Evolutionary conservation across 2,329 filamentous ascomycete genomes (phyloP), one percentile per base, ranked within the genome.

Genomic region (Beauveria rudraprayagi): DNA sequence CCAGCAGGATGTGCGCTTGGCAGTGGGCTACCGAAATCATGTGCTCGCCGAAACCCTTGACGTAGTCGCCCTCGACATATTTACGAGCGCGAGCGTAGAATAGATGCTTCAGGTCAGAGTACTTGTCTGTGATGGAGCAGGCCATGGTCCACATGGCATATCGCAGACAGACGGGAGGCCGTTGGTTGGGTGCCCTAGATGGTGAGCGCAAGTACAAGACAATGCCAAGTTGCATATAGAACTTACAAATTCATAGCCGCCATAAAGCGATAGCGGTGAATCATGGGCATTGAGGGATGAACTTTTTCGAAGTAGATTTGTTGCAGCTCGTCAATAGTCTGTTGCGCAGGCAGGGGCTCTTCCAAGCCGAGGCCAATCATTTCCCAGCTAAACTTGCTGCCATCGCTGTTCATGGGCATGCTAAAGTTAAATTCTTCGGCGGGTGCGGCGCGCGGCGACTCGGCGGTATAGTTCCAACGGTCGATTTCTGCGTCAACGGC

Each of bases 101-200:
- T 64, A 96, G 85, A 59, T 92, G 89, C 69, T 92, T 91, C 16
- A 96, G 75, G 59, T 85, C 83, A 40, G 82, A 79, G 71, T 90
- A 97, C 70, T 92, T 94, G 62, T 96, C 91, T 3, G 85, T 86
- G 48, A 92, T 83, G 5, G 90, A 88, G 64, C 91, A 92, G n/a
- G 93, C 92, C 68, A 92, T 77, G n/a, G 88, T 90, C 93, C 93
- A 97, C 80, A 97, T 95, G 60, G 90, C 91, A 75, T 99, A 99
- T 67, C 94, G 86, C 55, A 99, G 77, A 65, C 89, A 91, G 34
- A 96, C 86, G 0, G 93, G 91, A 1, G 94, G 93, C 28, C 93
- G 85, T 77, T 92, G 87, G 64, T 86, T 86, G 19, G 91, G 91
- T n/a, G 91, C 85, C 58, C 84, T 87, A 63, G 41, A 9, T 46